Evolutionary conservation across 345 rosid species (phyloP).

Genomic region (Boechera divaricarpa): DNA sequence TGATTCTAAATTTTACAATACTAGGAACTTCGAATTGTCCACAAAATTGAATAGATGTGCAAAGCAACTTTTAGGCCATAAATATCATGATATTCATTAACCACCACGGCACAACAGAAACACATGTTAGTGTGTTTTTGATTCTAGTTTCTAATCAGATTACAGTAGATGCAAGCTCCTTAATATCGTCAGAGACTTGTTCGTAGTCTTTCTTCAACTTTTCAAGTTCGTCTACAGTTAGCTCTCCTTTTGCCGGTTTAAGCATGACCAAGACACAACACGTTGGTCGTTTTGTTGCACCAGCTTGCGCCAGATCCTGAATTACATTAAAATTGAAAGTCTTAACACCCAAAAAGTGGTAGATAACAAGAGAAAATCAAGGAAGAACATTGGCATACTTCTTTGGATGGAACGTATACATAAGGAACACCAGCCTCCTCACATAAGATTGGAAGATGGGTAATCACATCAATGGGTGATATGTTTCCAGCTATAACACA

Average conservation of each 20-base stretch:
- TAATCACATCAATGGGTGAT: constrained; percentile 96
- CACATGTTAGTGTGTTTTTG: constrained; percentile 15
- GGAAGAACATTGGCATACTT: constrained; percentile 53
- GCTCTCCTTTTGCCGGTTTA: constrained; percentile 85
- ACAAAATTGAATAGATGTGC: neutral
- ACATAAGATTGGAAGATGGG: constrained; percentile 90
- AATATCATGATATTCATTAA: constrained; percentile 21
- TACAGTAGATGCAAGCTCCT: constrained; percentile 65
- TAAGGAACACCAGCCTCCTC: constrained; percentile 90
- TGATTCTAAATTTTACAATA: neutral
- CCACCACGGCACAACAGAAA: constrained; percentile 14
- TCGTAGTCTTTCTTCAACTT: constrained; percentile 67
- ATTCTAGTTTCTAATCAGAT: constrained; percentile 36
- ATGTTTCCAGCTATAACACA: constrained; percentile 98
- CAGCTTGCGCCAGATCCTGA: constrained; percentile 96
- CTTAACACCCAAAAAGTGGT: neutral
- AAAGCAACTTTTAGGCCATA: neutral
- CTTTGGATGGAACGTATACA: constrained; percentile 85
- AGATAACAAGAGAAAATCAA: neutral
- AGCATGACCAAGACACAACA: constrained; percentile 89
- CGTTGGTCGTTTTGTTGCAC: constrained; percentile 91
- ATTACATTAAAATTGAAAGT: neutral
- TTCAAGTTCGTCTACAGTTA: constrained; percentile 64
- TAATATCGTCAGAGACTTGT: constrained; percentile 66
- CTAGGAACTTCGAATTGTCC: neutral